Base-by-base conservation (phyloP, 176 grass and related monocot species). In the Aechmea fasciata region DNA sequence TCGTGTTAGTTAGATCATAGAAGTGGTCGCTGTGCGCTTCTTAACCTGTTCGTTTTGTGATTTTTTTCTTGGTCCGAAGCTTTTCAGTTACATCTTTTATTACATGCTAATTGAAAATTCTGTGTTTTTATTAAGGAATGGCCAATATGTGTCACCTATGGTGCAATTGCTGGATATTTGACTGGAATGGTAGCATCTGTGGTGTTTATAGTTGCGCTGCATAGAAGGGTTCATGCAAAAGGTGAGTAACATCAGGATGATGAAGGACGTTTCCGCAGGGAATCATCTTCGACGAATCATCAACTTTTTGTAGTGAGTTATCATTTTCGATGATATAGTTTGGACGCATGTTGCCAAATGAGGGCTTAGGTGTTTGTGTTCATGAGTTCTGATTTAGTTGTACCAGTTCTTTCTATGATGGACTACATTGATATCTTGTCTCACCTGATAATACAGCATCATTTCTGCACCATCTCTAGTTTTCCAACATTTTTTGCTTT, bases 131-230 rank as follows among this genome's bases (percentile, higher is more conserved):
- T 85, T 64, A 51, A 99, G 94, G 94, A 99, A 79, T 99, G 94
- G 90, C 94, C 89, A 62, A 76, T 99, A 73, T 90, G 79, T 55
- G 87, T 99, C 55, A 84, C 82, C 18, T 93, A 93, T 63, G 94
- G 87, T 61, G 80, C 87, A 65, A 20, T 88, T 71, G 79, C 55
- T 71, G 94, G 94, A 26, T 71, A 93, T 81, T 68, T 88, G 63
- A 72, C 88, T 70, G 87, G 90, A 64, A 80, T 84, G 78, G 2
- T 71, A 47, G 14, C 68, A n/a, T 93, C 89, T 2, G 14, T 41
- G 17, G 41, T 86, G 54, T 76, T 93, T 55, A 63, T 80, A 47
- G 63, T 73, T 53, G 51, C 72, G 50, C 77, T 80, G 50, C 71
- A 66, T 22, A 90, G 82, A 73, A 64, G 74, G 22, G 53, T 51